phyloP scores from a whole-genome alignment of 169 alveolate genomes.

The Plasmodium berghei region DNA sequence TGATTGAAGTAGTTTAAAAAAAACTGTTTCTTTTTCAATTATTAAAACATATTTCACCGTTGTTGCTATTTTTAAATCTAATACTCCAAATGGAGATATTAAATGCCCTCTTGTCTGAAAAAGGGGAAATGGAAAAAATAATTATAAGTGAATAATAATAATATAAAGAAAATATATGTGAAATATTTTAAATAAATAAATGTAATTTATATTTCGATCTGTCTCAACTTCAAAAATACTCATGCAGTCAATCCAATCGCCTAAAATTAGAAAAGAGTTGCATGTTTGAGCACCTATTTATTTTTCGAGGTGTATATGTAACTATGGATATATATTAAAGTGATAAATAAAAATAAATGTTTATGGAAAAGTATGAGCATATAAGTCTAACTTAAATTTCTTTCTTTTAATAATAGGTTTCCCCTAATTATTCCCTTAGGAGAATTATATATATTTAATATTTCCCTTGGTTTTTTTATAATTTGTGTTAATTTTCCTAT shows the following conservation, averaged over 20 bases:
- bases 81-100: slow-evolving; percentile 72
- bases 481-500: slow-evolving; percentile 76
- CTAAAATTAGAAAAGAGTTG: slow-evolving; percentile 13
- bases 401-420: slow-evolving; percentile 55
- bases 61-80: slow-evolving; percentile 65
- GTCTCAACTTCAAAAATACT: slow-evolving; percentile 42
- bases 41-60: slow-evolving; percentile 75
- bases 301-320: not conserved
- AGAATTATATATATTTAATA: slow-evolving; percentile 72
- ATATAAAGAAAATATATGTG: not conserved
- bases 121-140: not conserved
- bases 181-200: not conserved
- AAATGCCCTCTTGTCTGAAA: slow-evolving; percentile 71
- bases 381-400: slow-evolving; percentile 27
- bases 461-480: slow-evolving; percentile 76
- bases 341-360: no score
- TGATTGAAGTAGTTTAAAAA: slow-evolving; percentile 72
- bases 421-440: slow-evolving; percentile 80
- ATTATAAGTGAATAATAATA: not conserved
- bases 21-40: slow-evolving; percentile 80
- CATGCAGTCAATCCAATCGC: slow-evolving; percentile 74
- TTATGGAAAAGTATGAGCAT: not conserved
- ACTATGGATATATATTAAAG: no score
- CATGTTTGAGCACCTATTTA: not conserved
- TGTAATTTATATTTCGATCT: not conserved